These are phyloP conservation scores for Fusarium devonianum DNA, from an alignment of 2,329 filamentous ascomycete genomes.

Conservation along the genomic window DNA sequence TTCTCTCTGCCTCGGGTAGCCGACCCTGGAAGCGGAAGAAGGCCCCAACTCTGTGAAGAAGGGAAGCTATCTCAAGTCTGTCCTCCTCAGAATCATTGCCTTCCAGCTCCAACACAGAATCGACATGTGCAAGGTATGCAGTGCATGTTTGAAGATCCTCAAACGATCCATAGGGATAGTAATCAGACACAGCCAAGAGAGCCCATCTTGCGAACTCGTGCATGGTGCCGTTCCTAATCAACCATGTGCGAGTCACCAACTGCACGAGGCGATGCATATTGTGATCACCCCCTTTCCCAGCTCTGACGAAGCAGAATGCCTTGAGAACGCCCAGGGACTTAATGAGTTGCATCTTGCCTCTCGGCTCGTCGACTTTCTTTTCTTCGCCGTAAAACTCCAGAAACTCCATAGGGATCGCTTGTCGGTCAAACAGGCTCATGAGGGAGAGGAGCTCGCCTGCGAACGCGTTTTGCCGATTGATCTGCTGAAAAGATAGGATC, in stretches of 20 bases:
- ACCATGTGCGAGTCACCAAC: slow-evolving; percentile 43
- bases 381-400: slow-evolving; percentile 8
- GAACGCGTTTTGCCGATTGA: slow-evolving; percentile 33
- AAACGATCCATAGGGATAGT: slow-evolving; percentile 31
- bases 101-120: slow-evolving; percentile 26
- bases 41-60: slow-evolving; percentile 13
- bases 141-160: slow-evolving; percentile 27
- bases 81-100: slow-evolving; percentile 16
- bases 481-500: slow-evolving; percentile 47
- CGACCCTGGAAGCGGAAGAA: neutral
- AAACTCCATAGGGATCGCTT: slow-evolving; percentile 41
- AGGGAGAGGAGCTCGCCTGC: slow-evolving; percentile 45
- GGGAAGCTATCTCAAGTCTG: slow-evolving; percentile 6
- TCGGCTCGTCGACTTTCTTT: fast-evolving
- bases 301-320: slow-evolving; percentile 42
- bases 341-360: neutral
- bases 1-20: neutral
- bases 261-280: slow-evolving; percentile 49
- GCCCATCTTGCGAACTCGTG: slow-evolving; percentile 30
- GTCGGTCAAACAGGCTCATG: slow-evolving; percentile 44
- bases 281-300: slow-evolving; percentile 22
- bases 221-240: slow-evolving; percentile 17
- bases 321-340: slow-evolving; percentile 29
- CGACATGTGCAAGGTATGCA: slow-evolving; percentile 38
- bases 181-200: slow-evolving; percentile 21